These are phyloP conservation scores for Alternaria sp. DNA, from an alignment of 2,329 filamentous ascomycete genomes.

Conservation along the genomic window DNA sequence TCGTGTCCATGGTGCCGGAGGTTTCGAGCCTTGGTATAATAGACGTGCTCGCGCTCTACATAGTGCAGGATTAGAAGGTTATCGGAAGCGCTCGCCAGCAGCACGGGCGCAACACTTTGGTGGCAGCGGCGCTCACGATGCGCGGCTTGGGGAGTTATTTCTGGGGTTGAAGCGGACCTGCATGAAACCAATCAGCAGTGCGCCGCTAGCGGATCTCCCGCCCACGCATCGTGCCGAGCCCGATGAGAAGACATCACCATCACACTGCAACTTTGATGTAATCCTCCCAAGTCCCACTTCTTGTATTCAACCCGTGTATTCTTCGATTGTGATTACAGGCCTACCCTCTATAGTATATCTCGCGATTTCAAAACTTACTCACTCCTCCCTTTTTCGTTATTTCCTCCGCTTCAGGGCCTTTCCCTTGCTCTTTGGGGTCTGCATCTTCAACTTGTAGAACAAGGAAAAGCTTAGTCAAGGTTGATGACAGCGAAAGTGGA, in stretches of 20 bases:
- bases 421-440: background rate
- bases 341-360: background rate
- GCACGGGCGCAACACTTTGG: background rate
- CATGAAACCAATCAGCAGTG: slow-evolving; percentile 38
- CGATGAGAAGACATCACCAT: background rate
- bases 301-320: background rate
- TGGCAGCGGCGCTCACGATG: slow-evolving; percentile 9
- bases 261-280: background rate
- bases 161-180: slow-evolving; percentile 36
- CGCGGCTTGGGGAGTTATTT: slow-evolving; percentile 20
- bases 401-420: background rate
- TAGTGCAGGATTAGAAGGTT: slow-evolving; percentile 5
- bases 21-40: slow-evolving; percentile 3
- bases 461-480: background rate
- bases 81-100: slow-evolving; percentile 1
- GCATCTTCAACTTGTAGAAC: background rate
- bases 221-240: slow-evolving; percentile 5
- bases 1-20: slow-evolving; percentile 47
- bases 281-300: background rate
- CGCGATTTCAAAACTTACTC: background rate
- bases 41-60: slow-evolving; percentile 9
- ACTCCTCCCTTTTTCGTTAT: background rate
- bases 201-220: slow-evolving; percentile 33
- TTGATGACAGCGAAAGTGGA: background rate
- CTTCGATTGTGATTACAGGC: background rate